phyloP scores from a whole-genome alignment of 2,329 filamentous ascomycete species.

The Tolypocladium paradoxum region DNA sequence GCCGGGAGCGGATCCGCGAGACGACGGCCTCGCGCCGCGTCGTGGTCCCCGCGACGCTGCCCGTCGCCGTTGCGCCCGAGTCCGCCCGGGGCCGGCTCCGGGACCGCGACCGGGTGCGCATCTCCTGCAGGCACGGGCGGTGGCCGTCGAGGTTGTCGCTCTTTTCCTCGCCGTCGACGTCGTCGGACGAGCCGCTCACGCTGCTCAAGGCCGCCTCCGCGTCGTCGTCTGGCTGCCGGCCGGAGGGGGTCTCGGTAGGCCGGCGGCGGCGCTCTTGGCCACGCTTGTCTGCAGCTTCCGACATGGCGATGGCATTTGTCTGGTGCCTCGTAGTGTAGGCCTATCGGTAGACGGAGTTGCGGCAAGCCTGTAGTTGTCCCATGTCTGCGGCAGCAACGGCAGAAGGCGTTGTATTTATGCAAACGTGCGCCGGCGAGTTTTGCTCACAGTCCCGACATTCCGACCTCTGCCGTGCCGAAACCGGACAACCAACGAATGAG shows the following conservation, averaged over 20 bases:
- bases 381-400: background rate
- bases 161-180: constrained; percentile 4
- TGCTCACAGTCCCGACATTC: background rate
- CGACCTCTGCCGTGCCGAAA: background rate
- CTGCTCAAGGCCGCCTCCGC: background rate
- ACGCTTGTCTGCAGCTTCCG: background rate
- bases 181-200: background rate
- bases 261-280: background rate
- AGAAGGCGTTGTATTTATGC: background rate
- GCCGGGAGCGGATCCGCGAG: constrained; percentile 32
- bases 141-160: constrained; percentile 14
- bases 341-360: background rate
- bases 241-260: background rate
- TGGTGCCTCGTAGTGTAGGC: background rate
- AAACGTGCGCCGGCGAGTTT: background rate
- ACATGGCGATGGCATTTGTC: background rate
- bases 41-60: constrained; percentile 11
- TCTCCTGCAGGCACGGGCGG: constrained; percentile 14
- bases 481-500: background rate
- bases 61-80: constrained; percentile 3
- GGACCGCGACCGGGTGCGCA: constrained; percentile 5
- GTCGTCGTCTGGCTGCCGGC: background rate
- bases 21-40: constrained; percentile 27
- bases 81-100: constrained; percentile 5
- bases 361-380: background rate